A percentile compares a stretch with the other conserved stretches of the same genome.
Conservation (phyloP, 768 basidiomycete species). For the Crepidotus variabilis region DNA sequence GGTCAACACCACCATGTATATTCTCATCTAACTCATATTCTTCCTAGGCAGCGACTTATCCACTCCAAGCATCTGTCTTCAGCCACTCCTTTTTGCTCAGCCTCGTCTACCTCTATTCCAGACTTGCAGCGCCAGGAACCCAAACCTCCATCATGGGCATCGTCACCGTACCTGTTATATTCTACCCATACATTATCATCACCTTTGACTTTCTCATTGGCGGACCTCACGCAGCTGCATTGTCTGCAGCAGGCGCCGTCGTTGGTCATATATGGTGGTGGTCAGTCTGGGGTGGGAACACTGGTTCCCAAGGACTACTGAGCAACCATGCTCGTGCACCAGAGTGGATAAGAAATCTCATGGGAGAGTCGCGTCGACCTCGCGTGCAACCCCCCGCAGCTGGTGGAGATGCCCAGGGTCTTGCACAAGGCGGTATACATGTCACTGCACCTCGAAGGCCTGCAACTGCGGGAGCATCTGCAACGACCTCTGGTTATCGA, state of each 20-base stretch:
- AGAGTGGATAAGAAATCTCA: slow-evolving; percentile 47
- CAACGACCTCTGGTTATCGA: slow-evolving; percentile 11
- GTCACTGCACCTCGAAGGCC: slow-evolving; percentile 49
- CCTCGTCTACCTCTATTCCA: slow-evolving; percentile 65
- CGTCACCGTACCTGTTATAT: slow-evolving; percentile 65
- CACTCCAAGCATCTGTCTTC: slow-evolving; percentile 54
- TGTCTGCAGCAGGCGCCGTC: slow-evolving; percentile 63
- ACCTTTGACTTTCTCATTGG: slow-evolving; percentile 65
- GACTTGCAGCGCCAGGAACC: slow-evolving; percentile 60
- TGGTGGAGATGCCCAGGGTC: slow-evolving; percentile 28
- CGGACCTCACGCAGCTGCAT: slow-evolving; percentile 53
- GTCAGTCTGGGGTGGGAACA: slow-evolving; percentile 51
- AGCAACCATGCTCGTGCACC: slow-evolving; percentile 48
- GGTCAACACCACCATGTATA: slow-evolving; percentile 19
- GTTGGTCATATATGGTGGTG: slow-evolving; percentile 85
- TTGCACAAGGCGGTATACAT: slow-evolving; percentile 49
- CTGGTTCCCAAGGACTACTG: slow-evolving; percentile 38
- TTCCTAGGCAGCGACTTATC: slow-evolving; percentile 50
- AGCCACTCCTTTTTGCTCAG: slow-evolving; percentile 62
- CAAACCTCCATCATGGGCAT: slow-evolving; percentile 80
- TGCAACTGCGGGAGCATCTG: slow-evolving; percentile 5
- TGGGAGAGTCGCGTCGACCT: slow-evolving; percentile 36
- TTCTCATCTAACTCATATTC: background rate
- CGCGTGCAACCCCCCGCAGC: slow-evolving; percentile 17
- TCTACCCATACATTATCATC: slow-evolving; percentile 73